phyloP scores from a whole-genome alignment of 768 basidiomycete species.

The Psilocybe sp. region DNA sequence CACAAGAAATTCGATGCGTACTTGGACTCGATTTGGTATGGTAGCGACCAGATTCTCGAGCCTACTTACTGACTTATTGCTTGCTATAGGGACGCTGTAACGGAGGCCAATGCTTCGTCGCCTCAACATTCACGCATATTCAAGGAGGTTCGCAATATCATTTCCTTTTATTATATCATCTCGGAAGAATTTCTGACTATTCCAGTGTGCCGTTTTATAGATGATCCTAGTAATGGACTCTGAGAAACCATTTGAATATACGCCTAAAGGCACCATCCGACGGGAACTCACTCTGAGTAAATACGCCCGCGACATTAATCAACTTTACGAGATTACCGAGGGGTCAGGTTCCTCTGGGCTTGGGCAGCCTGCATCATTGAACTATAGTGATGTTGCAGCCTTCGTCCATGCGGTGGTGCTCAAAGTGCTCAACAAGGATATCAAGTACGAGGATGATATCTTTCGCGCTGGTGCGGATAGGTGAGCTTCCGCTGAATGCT shows the following conservation, averaged over 20 bases:
- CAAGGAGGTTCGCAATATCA: constrained; percentile 1
- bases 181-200: background rate
- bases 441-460: background rate
- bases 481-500: background rate
- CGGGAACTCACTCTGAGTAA: background rate
- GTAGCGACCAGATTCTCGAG: no score
- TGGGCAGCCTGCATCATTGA: no score
- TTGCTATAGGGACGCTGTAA: background rate
- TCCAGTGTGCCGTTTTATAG: background rate
- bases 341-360: background rate
- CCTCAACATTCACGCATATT: constrained; percentile 6
- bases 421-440: background rate
- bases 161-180: background rate
- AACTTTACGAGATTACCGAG: background rate
- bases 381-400: background rate
- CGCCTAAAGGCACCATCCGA: background rate
- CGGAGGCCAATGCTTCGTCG: background rate
- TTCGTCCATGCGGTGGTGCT: background rate
- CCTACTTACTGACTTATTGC: no score
- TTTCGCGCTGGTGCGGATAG: constrained; percentile 5
- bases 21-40: constrained; percentile 1
- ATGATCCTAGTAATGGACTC: constrained; percentile 3
- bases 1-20: background rate
- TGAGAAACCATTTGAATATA: background rate
- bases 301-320: constrained; percentile 1